A percentile compares a stretch with the other conserved stretches of the same genome.
These are phyloP conservation scores for Fusarium xyrophilum DNA, from an alignment of 2,329 filamentous ascomycete genomes.

Conservation along the genomic window DNA sequence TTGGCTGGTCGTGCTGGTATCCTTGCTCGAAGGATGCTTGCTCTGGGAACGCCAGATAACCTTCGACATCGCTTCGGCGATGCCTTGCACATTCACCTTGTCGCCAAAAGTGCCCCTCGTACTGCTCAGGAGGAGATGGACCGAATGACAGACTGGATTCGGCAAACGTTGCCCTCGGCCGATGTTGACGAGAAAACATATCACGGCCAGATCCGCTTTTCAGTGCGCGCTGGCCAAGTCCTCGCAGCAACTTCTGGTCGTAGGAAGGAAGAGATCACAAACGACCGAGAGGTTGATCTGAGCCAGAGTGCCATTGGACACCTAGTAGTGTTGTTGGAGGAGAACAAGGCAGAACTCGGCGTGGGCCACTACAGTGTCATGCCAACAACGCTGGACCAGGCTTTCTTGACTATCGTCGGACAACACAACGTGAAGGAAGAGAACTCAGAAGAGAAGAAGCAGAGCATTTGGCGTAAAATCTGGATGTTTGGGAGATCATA, in stretches of 20 bases:
- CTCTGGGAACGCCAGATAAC: constrained; percentile 76
- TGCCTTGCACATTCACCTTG: constrained; percentile 80
- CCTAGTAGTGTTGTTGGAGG: constrained; percentile 76
- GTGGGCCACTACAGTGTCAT: constrained; percentile 88
- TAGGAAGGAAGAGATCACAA: constrained; percentile 35
- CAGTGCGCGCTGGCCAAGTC: constrained; percentile 64
- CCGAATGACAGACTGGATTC: constrained; percentile 70
- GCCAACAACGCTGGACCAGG: constrained; percentile 87
- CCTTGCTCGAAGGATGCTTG: constrained; percentile 84
- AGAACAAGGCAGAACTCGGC: constrained; percentile 70
- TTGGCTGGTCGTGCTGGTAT: constrained; percentile 85
- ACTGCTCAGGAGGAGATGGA: constrained; percentile 74
- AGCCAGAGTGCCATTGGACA: constrained; percentile 66
- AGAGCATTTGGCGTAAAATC: constrained; percentile 35
- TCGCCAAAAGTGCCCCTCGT: constrained; percentile 76
- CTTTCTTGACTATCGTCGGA: constrained; percentile 85
- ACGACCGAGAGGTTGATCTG: constrained; percentile 32
- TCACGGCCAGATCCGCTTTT: constrained; percentile 89
- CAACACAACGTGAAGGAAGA: constrained; percentile 82
- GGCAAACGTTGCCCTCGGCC: constrained; percentile 65
- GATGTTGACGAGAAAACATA: constrained; percentile 76
- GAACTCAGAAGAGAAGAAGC: constrained; percentile 54
- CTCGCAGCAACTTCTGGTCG: constrained; percentile 37
- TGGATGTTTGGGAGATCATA: constrained; percentile 37
- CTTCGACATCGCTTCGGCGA: constrained; percentile 79